Evolutionary conservation across 768 basidiomycete genomes (phyloP).

Genomic region (Hysterangium stoloniferum): DNA sequence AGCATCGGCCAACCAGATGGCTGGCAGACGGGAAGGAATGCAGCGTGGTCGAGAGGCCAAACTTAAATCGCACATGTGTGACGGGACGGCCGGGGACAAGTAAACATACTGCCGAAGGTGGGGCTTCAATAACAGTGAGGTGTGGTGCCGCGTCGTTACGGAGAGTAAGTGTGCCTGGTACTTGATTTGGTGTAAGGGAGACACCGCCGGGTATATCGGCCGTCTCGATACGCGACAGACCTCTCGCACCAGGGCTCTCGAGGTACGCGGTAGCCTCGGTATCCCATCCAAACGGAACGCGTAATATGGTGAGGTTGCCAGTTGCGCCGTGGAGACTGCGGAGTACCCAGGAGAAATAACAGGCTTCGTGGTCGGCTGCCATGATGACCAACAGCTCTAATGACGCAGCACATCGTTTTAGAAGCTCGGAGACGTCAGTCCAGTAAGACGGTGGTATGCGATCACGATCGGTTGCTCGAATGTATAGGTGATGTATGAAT

Average conservation of each 20-base stretch:
- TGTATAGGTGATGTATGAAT: neutral
- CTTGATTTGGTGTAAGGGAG: neutral
- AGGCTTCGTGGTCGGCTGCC: neutral
- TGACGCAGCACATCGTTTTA: neutral
- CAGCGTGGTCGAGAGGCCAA: slow-evolving; percentile 1
- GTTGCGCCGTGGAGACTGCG: neutral
- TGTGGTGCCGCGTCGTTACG: slow-evolving; percentile 1
- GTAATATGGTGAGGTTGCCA: neutral
- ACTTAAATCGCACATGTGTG: slow-evolving; percentile 2
- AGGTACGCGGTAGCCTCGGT: slow-evolving; percentile 1
- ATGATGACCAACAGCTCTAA: neutral
- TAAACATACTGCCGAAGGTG: neutral
- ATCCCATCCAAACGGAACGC: slow-evolving; percentile 5
- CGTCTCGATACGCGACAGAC: slow-evolving; percentile 4
- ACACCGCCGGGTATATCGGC: neutral
- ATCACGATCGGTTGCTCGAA: slow-evolving; percentile 2
- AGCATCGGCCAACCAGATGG: neutral
- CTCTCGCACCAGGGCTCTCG: slow-evolving; percentile 1
- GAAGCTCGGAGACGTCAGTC: neutral
- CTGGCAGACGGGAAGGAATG: slow-evolving; percentile 1
- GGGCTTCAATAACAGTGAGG: slow-evolving; percentile 2
- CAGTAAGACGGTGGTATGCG: slow-evolving; percentile 5
- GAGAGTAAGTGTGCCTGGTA: neutral
- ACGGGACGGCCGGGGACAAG: slow-evolving; percentile 9
- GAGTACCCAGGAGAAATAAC: slow-evolving; percentile 3